Evolutionary conservation across 306 rosid genomes (phyloP).

Genomic region (Acmispon strigosus): DNA sequence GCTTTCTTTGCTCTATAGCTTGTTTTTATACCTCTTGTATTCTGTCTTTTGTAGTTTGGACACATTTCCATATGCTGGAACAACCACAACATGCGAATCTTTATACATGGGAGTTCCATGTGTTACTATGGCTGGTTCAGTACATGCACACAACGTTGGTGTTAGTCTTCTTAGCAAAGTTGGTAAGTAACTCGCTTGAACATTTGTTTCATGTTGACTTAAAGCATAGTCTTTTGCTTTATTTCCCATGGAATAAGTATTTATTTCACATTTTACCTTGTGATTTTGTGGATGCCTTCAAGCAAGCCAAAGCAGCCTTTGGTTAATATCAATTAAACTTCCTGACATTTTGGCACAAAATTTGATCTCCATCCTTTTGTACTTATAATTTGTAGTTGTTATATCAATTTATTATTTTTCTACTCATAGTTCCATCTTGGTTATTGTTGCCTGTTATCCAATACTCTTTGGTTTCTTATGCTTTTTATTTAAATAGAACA

Average conservation of each 20-base stretch:
- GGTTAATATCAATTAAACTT: background rate
- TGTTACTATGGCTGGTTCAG: constrained; percentile 95
- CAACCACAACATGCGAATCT: constrained; percentile 96
- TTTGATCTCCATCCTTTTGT: background rate
- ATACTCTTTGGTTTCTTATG: background rate
- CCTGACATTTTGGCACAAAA: background rate
- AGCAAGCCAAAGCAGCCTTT: background rate
- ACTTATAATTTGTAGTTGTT: background rate
- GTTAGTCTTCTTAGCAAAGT: constrained; percentile 95
- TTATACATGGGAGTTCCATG: constrained; percentile 99
- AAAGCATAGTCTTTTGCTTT: background rate
- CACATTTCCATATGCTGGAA: constrained; percentile 98
- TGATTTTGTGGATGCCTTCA: constrained; percentile 6
- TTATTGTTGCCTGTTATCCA: background rate
- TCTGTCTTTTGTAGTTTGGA: constrained; percentile 67
- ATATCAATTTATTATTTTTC: background rate
- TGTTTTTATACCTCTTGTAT: constrained; percentile 5
- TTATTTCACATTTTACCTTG: constrained; percentile 8
- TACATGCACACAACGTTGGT: constrained; percentile 98
- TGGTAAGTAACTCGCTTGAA: constrained; percentile 47
- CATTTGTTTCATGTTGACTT: background rate
- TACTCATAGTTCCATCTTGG: background rate
- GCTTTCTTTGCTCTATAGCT: background rate
- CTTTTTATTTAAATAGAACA: background rate
- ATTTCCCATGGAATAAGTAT: background rate